Base-by-base conservation (phyloP, 2,329 filamentous ascomycete species). In the Nothophaeocryptopus gaeumannii region DNA sequence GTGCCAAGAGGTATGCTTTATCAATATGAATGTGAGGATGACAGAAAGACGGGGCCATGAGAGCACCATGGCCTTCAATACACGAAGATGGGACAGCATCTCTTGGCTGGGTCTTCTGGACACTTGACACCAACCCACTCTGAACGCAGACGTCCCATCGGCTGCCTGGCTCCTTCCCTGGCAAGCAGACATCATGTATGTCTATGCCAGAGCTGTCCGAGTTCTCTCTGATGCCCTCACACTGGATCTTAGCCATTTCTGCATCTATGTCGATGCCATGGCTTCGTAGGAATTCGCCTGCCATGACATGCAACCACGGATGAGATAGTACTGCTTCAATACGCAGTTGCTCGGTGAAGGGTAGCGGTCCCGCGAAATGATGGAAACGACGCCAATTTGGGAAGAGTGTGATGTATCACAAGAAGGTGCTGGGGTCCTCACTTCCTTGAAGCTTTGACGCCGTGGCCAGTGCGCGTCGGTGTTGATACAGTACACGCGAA, bases 11-110 rank as follows among this genome's bases (percentile, higher is more conserved):
- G 58, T 80, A 85, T 34, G 80, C 76, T 62, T 85, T 85, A 67
- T 89, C 86, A 26, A 89, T 74, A 62, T 89, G 86, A 43, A 89
- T 80, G 58, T 89, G 85, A 7, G 85, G 84, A 62, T 89, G 86
- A 57, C 84, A 87, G 2, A 89, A 74, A 8, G 78, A 75, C 3
- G 82, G 81, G 14, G 72, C 68, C 9, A 81, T 58, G 1, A 81
- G 66, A 20, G 71, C 64, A 41, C 66, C 67, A 15, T 58, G 47
- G 13, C 67, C 72, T 54, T 76, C 58, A 42, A 81, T 65, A 5
- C 69, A 32, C n/a, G 36, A 12, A 16, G 36, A 29, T 5, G 38
- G 29, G 13, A 13, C 26, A 12, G 26, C 12, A 3, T 29, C 16
- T 10, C 7, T 35, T 1, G 26, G 33, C 8, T 37, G 29, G 2